A percentile compares a stretch with the other conserved stretches of the same genome.
Evolutionary conservation across 352 stramenopile genomes (phyloP).

Genomic region (Pythium aristosporum): DNA sequence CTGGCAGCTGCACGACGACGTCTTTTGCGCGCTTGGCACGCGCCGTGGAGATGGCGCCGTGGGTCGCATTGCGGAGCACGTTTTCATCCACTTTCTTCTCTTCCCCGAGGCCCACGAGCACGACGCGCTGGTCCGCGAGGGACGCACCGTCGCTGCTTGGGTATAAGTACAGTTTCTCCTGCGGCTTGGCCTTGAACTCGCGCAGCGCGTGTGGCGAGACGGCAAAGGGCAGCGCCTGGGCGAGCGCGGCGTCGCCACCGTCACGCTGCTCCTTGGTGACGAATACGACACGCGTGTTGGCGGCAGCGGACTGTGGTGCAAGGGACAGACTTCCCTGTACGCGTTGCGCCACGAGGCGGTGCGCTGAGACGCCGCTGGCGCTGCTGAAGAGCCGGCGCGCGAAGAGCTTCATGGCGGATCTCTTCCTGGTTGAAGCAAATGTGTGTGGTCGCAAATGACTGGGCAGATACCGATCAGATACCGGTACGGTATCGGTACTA

Average conservation of each 20-base stretch:
- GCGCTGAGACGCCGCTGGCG: slow-evolving; percentile 29
- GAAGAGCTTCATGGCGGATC: slow-evolving; percentile 25
- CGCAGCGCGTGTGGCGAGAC: slow-evolving; percentile 60
- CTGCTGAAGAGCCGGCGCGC: slow-evolving; percentile 48
- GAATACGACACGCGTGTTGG: slow-evolving; percentile 61
- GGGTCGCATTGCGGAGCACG: slow-evolving; percentile 63
- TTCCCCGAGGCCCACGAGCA: slow-evolving; percentile 76
- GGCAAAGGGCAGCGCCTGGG: slow-evolving; percentile 53
- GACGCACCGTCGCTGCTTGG: slow-evolving; percentile 40
- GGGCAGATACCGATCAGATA: not conserved
- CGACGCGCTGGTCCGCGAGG: slow-evolving; percentile 46
- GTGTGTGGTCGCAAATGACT: slow-evolving; percentile 4
- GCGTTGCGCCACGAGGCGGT: slow-evolving; percentile 64
- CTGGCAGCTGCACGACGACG: slow-evolving; percentile 57
- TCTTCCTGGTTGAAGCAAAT: slow-evolving; percentile 9
- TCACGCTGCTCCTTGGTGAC: slow-evolving; percentile 36
- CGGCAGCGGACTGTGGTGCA: slow-evolving; percentile 9
- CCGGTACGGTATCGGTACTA: not conserved
- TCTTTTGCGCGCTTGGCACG: slow-evolving; percentile 52
- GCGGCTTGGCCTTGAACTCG: slow-evolving; percentile 65
- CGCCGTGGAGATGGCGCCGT: slow-evolving; percentile 53
- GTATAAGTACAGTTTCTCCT: slow-evolving; percentile 76
- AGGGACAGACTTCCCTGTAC: slow-evolving; percentile 53
- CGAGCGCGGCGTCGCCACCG: slow-evolving; percentile 24
- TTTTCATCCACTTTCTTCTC: slow-evolving; percentile 62